Percentiles rank a stretch among this genome's conserved stretches.
phyloP scores from a whole-genome alignment of 345 rosid genomes.

The Abelmoschus esculentus region DNA sequence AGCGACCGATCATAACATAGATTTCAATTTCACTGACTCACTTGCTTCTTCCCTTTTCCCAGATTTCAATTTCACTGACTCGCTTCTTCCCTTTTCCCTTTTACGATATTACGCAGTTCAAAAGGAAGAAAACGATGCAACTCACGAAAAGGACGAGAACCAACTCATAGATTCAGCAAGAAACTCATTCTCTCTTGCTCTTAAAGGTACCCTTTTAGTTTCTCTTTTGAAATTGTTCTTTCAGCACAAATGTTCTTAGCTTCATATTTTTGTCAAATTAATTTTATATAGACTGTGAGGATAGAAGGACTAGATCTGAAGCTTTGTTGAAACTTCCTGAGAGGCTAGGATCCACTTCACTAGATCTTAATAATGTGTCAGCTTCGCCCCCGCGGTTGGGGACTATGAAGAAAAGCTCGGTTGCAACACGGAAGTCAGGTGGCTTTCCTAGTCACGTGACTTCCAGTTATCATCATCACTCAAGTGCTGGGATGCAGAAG shows the following conservation, averaged over 20 bases:
- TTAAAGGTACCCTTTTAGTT: constrained; percentile 26
- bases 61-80: too few relatives aligned
- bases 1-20: neutral
- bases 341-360: constrained; percentile 37
- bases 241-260: neutral
- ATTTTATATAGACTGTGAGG: neutral
- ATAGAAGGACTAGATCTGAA: neutral
- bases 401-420: constrained; percentile 39
- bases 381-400: constrained; percentile 59
- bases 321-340: neutral
- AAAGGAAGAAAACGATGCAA: constrained; percentile 38
- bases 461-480: constrained; percentile 48
- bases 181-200: constrained; percentile 77
- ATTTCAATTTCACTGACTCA: neutral
- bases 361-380: constrained; percentile 68
- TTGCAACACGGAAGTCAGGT: constrained; percentile 46
- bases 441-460: constrained; percentile 84
- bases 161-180: constrained; percentile 63
- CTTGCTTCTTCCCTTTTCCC: constrained; percentile 11
- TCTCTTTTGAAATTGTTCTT: neutral
- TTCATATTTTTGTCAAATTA: neutral
- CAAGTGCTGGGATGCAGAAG: constrained; percentile 56
- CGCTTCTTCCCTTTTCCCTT: constrained; percentile 20
- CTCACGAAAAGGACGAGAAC: constrained; percentile 32
- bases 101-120: constrained; percentile 22